Conservation (phyloP, 257 asterid genomes). For the Ehretia macrophylla region DNA sequence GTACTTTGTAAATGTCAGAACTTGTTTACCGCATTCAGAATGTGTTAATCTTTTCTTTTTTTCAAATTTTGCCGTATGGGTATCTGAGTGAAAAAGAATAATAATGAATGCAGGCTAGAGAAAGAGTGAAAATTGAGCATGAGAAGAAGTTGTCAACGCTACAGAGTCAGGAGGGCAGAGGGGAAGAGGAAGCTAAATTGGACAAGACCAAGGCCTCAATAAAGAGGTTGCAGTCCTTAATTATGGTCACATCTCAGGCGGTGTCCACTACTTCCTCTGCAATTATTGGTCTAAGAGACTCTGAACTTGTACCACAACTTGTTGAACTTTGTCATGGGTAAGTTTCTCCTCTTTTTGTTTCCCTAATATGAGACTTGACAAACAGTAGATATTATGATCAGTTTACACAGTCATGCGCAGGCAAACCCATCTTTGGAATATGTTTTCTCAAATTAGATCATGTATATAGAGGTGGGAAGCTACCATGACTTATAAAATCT, state of each 20-base stretch:
- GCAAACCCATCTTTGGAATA: too few species aligned
- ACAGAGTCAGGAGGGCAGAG: constrained; percentile 76
- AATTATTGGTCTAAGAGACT: constrained; percentile 64
- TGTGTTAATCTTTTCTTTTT: too few species aligned
- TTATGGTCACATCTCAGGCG: constrained; percentile 90
- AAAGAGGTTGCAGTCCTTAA: constrained; percentile 79
- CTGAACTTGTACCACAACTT: constrained; percentile 94
- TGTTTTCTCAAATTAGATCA: too few species aligned
- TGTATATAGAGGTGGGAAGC: too few species aligned
- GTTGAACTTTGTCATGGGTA: constrained; percentile 98
- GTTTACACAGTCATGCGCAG: too few species aligned
- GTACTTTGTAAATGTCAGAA: too few species aligned
- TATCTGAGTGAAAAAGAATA: too few species aligned
- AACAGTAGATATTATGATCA: too few species aligned
- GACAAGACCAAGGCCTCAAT: constrained; percentile 96
- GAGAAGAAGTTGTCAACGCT: constrained; percentile 80
- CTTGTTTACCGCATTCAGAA: too few species aligned
- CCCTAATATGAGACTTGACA: not conserved
- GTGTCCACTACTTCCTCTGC: constrained; percentile 89
- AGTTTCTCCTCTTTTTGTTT: constrained; percentile 13
- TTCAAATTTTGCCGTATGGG: too few species aligned
- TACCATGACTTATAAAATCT: too few species aligned
- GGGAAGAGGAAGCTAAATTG: constrained; percentile 73
- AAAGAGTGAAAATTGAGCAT: constrained; percentile 88
- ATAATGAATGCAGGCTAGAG: constrained; percentile 60